A percentile compares a stretch with the other conserved stretches of the same genome.
These are phyloP conservation scores for Alliaria petiolata DNA, from an alignment of 345 rosid genomes.

Conservation along the genomic window DNA sequence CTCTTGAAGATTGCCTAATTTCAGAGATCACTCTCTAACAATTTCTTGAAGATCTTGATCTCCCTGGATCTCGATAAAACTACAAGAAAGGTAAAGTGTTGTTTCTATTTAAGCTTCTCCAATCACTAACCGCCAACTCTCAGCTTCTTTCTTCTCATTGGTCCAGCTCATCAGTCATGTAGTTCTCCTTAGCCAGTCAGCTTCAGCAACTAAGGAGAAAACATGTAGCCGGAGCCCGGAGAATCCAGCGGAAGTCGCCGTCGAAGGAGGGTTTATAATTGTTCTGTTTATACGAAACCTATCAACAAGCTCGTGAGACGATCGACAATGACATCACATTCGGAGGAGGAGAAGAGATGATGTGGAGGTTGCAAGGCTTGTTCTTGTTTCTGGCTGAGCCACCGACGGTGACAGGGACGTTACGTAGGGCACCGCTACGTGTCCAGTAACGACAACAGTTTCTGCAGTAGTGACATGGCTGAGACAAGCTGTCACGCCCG, in stretches of 20 bases:
- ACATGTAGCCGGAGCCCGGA: conserved; percentile 38
- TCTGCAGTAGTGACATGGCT: conserved; percentile 87
- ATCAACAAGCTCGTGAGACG: conserved; percentile 61
- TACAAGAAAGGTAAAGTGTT: too few species aligned
- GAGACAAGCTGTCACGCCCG: conserved; percentile 86
- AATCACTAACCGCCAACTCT: too few species aligned
- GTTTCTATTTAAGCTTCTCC: too few species aligned
- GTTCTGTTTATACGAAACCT: conserved; percentile 43
- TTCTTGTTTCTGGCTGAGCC: conserved; percentile 76
- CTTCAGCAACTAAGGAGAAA: too few species aligned
- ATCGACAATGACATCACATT: conserved; percentile 25
- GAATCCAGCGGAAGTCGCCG: conserved; percentile 38
- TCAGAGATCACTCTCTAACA: too few species aligned
- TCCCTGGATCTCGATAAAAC: too few species aligned
- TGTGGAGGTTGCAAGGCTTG: conserved; percentile 44
- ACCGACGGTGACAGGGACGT: conserved; percentile 86
- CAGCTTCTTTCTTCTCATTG: too few species aligned
- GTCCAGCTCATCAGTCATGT: too few species aligned
- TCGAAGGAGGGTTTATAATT: conserved; percentile 29
- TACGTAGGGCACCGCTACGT: conserved; percentile 73
- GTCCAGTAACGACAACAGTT: conserved; percentile 88
- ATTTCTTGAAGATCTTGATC: too few species aligned
- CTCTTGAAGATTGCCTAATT: too few species aligned
- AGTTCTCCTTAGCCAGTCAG: too few species aligned
- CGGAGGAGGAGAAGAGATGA: conserved; percentile 46